A percentile compares a stretch with the other conserved stretches of the same genome.
These are phyloP conservation scores for Lodderomyces beijingensis DNA, from an alignment of 1,139 yeast genomes.

Conservation along the genomic window DNA sequence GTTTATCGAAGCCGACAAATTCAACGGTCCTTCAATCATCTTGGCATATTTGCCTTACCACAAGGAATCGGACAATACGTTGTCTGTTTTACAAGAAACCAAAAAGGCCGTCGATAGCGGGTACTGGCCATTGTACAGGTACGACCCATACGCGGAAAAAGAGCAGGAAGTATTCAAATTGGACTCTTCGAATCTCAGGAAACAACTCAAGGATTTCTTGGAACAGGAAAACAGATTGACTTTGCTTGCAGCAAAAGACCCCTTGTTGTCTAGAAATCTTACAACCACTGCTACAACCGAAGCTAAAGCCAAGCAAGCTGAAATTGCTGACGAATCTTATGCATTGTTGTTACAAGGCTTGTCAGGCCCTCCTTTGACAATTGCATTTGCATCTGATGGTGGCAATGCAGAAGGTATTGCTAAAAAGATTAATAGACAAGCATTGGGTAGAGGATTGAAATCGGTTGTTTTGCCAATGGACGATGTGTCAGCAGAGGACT, in stretches of 20 bases:
- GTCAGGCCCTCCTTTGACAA: constrained; percentile 88
- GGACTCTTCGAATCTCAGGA: constrained; percentile 79
- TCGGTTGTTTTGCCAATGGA: constrained; percentile 78
- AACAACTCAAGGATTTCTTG: constrained; percentile 72
- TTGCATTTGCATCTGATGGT: constrained; percentile 93
- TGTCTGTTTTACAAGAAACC: constrained; percentile 78
- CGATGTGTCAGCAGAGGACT: constrained; percentile 75
- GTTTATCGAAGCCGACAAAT: constrained; percentile 80
- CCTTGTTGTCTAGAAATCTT: constrained; percentile 74
- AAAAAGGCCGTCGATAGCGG: constrained; percentile 90
- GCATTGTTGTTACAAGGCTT: constrained; percentile 76
- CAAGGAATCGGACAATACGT: constrained; percentile 62
- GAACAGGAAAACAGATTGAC: constrained; percentile 89
- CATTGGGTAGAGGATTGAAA: constrained; percentile 81
- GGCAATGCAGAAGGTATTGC: constrained; percentile 88
- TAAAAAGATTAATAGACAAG: constrained; percentile 77
- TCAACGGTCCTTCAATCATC: constrained; percentile 85
- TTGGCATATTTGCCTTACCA: constrained; percentile 84
- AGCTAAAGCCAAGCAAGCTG: constrained; percentile 56
- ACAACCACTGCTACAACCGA: constrained; percentile 56
- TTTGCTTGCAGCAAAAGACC: constrained; percentile 64
- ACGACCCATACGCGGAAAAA: constrained; percentile 54
- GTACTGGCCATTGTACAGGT: constrained; percentile 93
- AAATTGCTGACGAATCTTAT: constrained; percentile 74
- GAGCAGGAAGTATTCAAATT: constrained; percentile 60